Evolutionary conservation across 345 rosid genomes (phyloP).

Genomic region (Heritiera fomes): DNA sequence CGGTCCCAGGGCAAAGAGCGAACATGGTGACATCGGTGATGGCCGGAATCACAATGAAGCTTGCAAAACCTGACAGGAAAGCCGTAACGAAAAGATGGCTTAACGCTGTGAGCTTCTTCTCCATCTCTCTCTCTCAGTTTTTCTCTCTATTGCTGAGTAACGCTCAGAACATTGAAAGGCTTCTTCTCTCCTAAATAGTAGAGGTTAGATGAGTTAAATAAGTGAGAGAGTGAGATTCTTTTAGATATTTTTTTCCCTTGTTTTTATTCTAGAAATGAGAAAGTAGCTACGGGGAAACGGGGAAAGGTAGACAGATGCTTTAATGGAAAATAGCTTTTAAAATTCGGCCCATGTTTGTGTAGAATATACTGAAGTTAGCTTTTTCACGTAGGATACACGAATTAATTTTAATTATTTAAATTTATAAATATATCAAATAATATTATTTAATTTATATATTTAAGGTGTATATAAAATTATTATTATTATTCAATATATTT

Average conservation of each 20-base stretch:
- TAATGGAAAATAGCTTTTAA: too few species aligned
- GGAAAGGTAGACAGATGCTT: neutral
- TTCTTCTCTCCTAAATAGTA: too few species aligned
- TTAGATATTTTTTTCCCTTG: neutral
- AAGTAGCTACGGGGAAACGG: too few species aligned
- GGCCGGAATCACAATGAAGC: slow-evolving; percentile 52
- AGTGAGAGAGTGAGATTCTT: neutral
- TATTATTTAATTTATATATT: too few species aligned
- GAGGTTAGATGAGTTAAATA: neutral
- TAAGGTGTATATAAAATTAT: too few species aligned
- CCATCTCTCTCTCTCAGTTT: slow-evolving; percentile 19
- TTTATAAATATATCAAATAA: too few species aligned
- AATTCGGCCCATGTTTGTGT: too few species aligned
- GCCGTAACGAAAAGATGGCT: slow-evolving; percentile 61
- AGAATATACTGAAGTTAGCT: too few species aligned
- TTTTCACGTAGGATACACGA: too few species aligned
- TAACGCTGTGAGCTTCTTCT: slow-evolving; percentile 32
- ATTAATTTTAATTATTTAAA: too few species aligned
- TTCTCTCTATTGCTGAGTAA: neutral
- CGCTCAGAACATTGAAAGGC: too few species aligned
- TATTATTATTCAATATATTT: too few species aligned
- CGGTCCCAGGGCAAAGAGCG: slow-evolving; percentile 75
- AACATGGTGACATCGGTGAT: slow-evolving; percentile 78
- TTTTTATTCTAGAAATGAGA: neutral
- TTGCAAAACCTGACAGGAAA: slow-evolving; percentile 48